Base-by-base conservation (phyloP, 257 asterid genomes). In the Penstemon davidsonii region DNA sequence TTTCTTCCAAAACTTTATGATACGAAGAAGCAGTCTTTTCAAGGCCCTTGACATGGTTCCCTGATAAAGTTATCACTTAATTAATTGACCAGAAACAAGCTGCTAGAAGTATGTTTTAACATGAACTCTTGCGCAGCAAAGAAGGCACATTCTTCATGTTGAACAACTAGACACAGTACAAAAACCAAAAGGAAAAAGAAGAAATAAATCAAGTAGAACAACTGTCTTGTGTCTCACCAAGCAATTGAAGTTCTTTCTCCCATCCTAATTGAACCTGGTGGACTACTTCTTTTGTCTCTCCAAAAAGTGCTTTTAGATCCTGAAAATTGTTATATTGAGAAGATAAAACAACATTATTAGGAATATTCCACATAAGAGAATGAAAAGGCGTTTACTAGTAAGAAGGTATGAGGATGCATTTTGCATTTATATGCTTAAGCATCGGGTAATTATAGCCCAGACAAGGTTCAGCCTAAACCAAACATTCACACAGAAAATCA, bases 1-100 rank as follows among this genome's bases (percentile, higher is more conserved):
- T 92, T 77, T 92, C 98, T 70, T 92, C 96, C 87, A 92, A 68
- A 58, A 92, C 86, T 69, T 86, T 77, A 67, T 92, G 95, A 67
- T 92, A 89, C 15, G 96, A 92, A 65, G 90, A 75, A 64, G 96
- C 81, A 15, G 92, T 82, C 47, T 68, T 83, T 77, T 86, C 91
- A 55, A 89, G 86, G 60, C 88, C 85, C 83, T 84, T 83, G 40
- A 89, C 81, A 82, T 89, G 88, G 74, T 79, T 80, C 67, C 83
- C 96, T 92, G 81, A 51, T n/a, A 60, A 62, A 74, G 49, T 53
- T 42, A 67, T 64, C 11, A 10, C 49, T 43, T 65, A 33, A 9
- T 64, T 69, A 69, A 59, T 51, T 57, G 13, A 51, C 42, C 69
- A 39, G 43, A 67, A 36, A 66, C 52, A 62, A 58, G 55, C 58